Conservation (phyloP, 1,139 yeast species). For the Saccharomyces hybrid region DNA sequence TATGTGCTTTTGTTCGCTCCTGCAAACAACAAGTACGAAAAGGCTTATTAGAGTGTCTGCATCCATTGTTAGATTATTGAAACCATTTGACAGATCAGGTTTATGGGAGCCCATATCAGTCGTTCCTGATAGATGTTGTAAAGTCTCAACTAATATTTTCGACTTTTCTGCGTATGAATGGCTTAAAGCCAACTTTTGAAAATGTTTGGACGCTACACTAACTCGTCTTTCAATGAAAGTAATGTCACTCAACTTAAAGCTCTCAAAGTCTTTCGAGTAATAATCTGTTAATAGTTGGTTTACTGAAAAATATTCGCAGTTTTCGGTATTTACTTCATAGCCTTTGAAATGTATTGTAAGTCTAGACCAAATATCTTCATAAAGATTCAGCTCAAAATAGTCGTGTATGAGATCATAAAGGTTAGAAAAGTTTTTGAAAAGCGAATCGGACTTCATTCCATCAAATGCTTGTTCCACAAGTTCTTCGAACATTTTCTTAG, state of each 20-base stretch:
- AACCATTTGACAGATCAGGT: background rate
- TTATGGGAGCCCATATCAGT: constrained; percentile 9
- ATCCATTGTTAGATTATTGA: constrained; percentile 39
- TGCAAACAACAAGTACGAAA: constrained; percentile 61
- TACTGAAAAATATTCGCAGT: constrained; percentile 50
- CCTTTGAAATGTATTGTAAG: constrained; percentile 8
- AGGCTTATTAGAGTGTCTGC: constrained; percentile 79
- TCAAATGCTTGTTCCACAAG: constrained; percentile 12
- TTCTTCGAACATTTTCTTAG: constrained; percentile 17
- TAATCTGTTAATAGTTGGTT: constrained; percentile 60
- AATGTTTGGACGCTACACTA: constrained; percentile 45
- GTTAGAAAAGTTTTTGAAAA: constrained; percentile 40
- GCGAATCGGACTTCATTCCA: constrained; percentile 17
- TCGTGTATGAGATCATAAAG: constrained; percentile 52
- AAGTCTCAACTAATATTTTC: constrained; percentile 45
- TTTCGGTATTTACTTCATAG: constrained; percentile 18
- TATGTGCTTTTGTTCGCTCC: constrained; percentile 51
- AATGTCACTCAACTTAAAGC: constrained; percentile 27
- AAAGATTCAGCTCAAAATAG: constrained; percentile 62
- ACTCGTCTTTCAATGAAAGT: constrained; percentile 42
- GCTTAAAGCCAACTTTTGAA: constrained; percentile 45
- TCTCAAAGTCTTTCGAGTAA: constrained; percentile 35
- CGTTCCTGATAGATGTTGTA: constrained; percentile 42
- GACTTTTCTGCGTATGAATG: constrained; percentile 50
- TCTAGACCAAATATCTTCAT: constrained; percentile 48